Base-by-base conservation (phyloP, 1,139 yeast species). In the Geotrichum carabidarum region DNA sequence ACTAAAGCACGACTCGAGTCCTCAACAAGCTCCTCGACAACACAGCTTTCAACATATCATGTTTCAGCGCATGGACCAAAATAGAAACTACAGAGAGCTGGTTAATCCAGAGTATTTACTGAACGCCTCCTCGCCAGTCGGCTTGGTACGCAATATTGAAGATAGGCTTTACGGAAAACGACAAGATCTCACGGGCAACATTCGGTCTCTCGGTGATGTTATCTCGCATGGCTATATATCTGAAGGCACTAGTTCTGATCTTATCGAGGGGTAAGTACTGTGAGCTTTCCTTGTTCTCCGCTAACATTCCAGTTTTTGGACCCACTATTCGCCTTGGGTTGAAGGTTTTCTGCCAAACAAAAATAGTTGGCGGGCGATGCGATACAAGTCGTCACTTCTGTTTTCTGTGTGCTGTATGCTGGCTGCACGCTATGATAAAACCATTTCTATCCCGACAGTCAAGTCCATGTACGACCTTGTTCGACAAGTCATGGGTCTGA, bases 241-340 rank as follows among this genome's bases (percentile, higher is more conserved):
- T 17, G 53, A 48, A 40, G 41, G 46, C 4, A 48, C 50, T 11
- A 14, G 52, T n/a, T 14, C 17, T 5, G 56, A 53, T 17, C 40
- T 53, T 14, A 44, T 53, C 7, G 53, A 49, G 32, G 36, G 18
- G 48, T 22, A 22, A 22, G 27, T 22, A 22, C 27, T 22, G 27
- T 22, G 27, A 22, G 5, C 5, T 22, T 3, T 22, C 27, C 5
- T 49, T 17, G 4, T 49, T 27, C n/a, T 30, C 35, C n/a, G 4
- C 15, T 22, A 22, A 22, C 27, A 22, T 3, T 22, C 27, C 27
- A 22, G 27, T 5, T 53, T 53, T 41, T 53, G 56, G 56, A 38
- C 53, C n/a, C 55, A 52, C 17, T 52, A 52, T 30, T 52, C 55
- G 8, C 55, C 51, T 7, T 52, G 55, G 55, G 48, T 52, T 1